phyloP scores from a whole-genome alignment of 2,329 filamentous ascomycete species.

The Stachybotrys chlorohalonatus region DNA sequence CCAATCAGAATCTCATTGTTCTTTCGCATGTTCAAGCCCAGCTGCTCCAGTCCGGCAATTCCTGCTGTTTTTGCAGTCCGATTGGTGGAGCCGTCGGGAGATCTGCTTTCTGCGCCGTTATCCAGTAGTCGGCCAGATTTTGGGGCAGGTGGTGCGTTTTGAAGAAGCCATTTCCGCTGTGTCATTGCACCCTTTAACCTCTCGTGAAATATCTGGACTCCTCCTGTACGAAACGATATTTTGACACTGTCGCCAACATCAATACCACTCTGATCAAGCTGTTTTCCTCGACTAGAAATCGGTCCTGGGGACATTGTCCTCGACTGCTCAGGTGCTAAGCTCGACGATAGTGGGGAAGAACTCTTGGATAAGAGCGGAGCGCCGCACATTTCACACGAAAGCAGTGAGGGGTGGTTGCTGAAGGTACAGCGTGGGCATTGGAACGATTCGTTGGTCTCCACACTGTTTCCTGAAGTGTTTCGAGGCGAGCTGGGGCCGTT shows the following conservation, averaged over 20 bases:
- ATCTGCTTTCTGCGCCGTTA: slow-evolving; percentile 21
- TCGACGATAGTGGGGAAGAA: slow-evolving; percentile 23
- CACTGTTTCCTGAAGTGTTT: slow-evolving; percentile 1
- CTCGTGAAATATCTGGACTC: slow-evolving; percentile 85
- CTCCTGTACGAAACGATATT: slow-evolving; percentile 80
- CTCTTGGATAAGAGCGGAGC: slow-evolving; percentile 56
- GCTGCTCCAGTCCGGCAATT: slow-evolving; percentile 84
- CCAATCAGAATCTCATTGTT: slow-evolving; percentile 93
- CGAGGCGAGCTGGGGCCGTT: background rate
- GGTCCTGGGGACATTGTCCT: slow-evolving; percentile 65
- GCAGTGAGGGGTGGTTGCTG: slow-evolving; percentile 78
- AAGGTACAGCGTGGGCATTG: slow-evolving; percentile 88
- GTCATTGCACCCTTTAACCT: slow-evolving; percentile 79
- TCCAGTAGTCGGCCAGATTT: slow-evolving; percentile 37
- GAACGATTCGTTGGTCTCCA: slow-evolving; percentile 30
- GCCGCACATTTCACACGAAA: slow-evolving; percentile 85
- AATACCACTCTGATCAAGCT: slow-evolving; percentile 20
- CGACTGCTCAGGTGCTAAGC: slow-evolving; percentile 21
- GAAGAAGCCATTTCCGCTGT: slow-evolving; percentile 91
- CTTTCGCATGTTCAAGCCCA: slow-evolving; percentile 74
- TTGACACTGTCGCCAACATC: slow-evolving; percentile 73
- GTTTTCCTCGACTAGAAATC: slow-evolving; percentile 7
- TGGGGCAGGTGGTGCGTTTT: slow-evolving; percentile 81
- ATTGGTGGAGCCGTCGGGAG: slow-evolving; percentile 14
- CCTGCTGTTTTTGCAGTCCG: slow-evolving; percentile 58